These are phyloP conservation scores for Cordyceps farinosa DNA, from an alignment of 2,329 filamentous ascomycete species.

Conservation along the genomic window DNA sequence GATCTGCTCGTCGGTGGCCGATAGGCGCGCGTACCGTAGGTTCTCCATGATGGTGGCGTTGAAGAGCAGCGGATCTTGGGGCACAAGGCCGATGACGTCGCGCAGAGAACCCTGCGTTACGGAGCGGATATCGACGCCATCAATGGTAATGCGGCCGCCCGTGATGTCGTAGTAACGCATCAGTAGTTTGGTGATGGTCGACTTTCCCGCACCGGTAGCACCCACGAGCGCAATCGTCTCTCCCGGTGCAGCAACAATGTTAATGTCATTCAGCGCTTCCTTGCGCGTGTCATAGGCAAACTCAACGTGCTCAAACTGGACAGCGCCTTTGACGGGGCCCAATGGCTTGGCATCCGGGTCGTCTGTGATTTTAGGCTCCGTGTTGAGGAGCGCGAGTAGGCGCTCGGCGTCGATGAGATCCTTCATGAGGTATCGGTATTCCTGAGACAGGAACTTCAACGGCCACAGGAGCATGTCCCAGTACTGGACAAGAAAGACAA, in stretches of 20 bases:
- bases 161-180: conserved; percentile 50
- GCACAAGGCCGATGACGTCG: conserved; percentile 42
- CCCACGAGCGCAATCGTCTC: conserved; percentile 46
- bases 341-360: conserved; percentile 36
- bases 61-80: conserved; percentile 45
- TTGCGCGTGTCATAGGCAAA: conserved; percentile 32
- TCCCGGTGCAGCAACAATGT: conserved; percentile 40
- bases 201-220: conserved; percentile 46
- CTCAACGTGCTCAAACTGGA: not conserved
- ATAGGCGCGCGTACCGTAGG: conserved; percentile 48
- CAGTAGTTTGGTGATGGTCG: conserved; percentile 46
- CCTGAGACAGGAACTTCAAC: conserved; percentile 30
- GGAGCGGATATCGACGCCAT: conserved; percentile 43
- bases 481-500: conserved; percentile 59
- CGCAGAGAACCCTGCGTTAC: conserved; percentile 39
- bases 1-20: conserved; percentile 47
- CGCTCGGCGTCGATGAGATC: conserved; percentile 45
- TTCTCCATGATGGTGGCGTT: conserved; percentile 56
- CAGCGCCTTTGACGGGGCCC: conserved; percentile 14
- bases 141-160: conserved; percentile 43
- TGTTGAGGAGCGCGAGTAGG: conserved; percentile 39
- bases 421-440: conserved; percentile 45
- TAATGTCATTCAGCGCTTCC: conserved; percentile 37
- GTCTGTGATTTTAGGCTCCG: conserved; percentile 33
- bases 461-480: conserved; percentile 45